These are phyloP conservation scores for Paramarasmius palmivorus DNA, from an alignment of 1,284 basidiomycete species.

Conservation along the genomic window DNA sequence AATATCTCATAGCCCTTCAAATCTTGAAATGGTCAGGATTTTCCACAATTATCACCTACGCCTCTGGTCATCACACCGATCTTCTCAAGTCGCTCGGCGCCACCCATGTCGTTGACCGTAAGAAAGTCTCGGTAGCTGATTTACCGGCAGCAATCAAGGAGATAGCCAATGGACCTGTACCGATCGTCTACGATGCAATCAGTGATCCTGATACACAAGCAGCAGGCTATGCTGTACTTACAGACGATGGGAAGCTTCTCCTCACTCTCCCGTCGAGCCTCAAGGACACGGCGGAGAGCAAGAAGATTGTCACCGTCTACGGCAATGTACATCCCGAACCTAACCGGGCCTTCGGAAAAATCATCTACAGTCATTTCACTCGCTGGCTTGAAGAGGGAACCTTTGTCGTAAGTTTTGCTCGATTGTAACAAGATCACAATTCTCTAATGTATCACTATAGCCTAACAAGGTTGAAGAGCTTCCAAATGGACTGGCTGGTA, in stretches of 20 bases:
- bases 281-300: background rate
- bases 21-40: slow-evolving; percentile 26
- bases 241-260: slow-evolving; percentile 2
- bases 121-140: slow-evolving; percentile 2
- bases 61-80: slow-evolving; percentile 34
- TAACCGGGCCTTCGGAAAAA: slow-evolving; percentile 9
- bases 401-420: slow-evolving; percentile 6
- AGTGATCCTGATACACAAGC: background rate
- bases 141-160: slow-evolving; percentile 7
- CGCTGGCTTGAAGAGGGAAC: slow-evolving; percentile 9
- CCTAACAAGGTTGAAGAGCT: slow-evolving; percentile 44
- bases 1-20: background rate
- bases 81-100: slow-evolving; percentile 41
- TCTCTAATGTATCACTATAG: slow-evolving; percentile 20
- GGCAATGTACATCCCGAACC: slow-evolving; percentile 4
- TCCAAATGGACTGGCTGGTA: slow-evolving; percentile 44
- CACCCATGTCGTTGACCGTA: slow-evolving; percentile 37
- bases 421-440: slow-evolving; percentile 9
- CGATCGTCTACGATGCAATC: slow-evolving; percentile 10
- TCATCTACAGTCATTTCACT: slow-evolving; percentile 7
- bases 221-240: slow-evolving; percentile 6
- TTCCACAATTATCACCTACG: slow-evolving; percentile 37
- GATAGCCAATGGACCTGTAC: slow-evolving; percentile 4
- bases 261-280: background rate
- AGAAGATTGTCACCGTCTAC: slow-evolving; percentile 1